Percentiles rank a stretch among this genome's conserved stretches.
Evolutionary conservation across 768 basidiomycete species (phyloP).

Genomic region (Agrocybe chaxingu): DNA sequence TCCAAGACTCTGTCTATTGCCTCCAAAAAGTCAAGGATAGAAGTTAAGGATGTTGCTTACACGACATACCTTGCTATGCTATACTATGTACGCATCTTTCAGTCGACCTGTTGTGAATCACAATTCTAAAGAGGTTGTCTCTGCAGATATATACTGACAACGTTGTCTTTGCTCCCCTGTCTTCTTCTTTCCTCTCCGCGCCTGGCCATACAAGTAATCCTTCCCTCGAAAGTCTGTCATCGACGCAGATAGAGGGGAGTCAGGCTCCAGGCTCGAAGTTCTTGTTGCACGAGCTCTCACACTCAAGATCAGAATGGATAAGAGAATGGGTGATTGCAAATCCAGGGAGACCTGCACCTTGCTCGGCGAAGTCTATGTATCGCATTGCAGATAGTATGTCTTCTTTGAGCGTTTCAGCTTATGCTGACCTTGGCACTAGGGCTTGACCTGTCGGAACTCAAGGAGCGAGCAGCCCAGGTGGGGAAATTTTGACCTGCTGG

Average conservation of each 20-base stretch:
- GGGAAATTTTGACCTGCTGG: neutral
- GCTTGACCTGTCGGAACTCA: conserved; percentile 69
- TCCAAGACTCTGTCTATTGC: neutral
- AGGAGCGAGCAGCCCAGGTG: conserved; percentile 64
- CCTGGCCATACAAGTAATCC: conserved; percentile 24
- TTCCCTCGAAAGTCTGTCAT: conserved; percentile 17
- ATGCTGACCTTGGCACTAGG: conserved; percentile 34
- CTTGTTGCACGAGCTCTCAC: conserved; percentile 20
- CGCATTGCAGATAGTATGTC: conserved; percentile 76
- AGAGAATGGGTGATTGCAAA: conserved; percentile 60
- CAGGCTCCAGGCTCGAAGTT: conserved; percentile 18
- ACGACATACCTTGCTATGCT: conserved; percentile 46
- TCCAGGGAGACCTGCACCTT: conserved; percentile 60
- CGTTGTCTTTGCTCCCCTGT: conserved; percentile 80
- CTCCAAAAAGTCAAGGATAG: conserved; percentile 25
- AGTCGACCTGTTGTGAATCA: neutral
- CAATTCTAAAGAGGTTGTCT: neutral
- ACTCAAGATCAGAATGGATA: conserved; percentile 63
- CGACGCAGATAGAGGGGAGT: conserved; percentile 28
- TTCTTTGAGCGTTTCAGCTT: neutral
- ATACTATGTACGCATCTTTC: conserved; percentile 61
- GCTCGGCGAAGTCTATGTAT: conserved; percentile 84
- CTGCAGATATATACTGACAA: conserved; percentile 79
- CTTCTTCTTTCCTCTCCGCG: conserved; percentile 55
- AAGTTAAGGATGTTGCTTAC: conserved; percentile 51